Conservation (phyloP, 2,329 filamentous ascomycete genomes). For the Diplodia mutila region DNA sequence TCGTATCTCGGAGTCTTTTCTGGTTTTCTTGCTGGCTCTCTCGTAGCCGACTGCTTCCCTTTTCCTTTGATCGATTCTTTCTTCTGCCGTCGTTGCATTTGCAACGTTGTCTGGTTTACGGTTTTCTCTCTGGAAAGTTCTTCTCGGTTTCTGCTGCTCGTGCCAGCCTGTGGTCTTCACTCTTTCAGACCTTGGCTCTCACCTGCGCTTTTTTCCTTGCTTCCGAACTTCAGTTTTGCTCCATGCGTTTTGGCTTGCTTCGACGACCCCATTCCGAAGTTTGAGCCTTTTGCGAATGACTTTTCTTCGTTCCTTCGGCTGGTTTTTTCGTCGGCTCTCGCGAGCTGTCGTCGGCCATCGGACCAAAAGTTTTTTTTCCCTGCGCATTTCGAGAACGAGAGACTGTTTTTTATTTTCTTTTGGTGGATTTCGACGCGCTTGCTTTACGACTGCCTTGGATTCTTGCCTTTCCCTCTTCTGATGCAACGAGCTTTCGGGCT, state of each 20-base stretch:
- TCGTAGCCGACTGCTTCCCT: no score
- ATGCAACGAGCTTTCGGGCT: neutral
- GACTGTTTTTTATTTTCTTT: neutral
- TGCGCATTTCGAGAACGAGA: neutral
- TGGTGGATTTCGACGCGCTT: neutral
- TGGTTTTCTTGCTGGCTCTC: no score
- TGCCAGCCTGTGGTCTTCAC: neutral
- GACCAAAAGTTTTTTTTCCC: neutral
- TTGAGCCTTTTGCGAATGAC: neutral
- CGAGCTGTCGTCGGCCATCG: neutral
- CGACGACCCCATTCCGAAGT: neutral
- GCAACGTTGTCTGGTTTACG: no score
- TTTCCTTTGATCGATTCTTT: no score
- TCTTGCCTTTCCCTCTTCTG: neutral
- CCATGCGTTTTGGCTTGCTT: neutral
- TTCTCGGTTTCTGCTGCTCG: neutral
- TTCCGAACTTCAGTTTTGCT: no score
- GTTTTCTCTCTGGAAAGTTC: neutral
- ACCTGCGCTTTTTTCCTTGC: neutral
- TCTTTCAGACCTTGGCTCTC: neutral
- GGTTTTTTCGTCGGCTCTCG: neutral
- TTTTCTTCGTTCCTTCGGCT: neutral
- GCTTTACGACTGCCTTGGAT: neutral
- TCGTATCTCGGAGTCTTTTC: no score
- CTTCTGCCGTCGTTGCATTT: no score